Conservation (phyloP, 129 eudicot species). For the Arctium lappa region DNA sequence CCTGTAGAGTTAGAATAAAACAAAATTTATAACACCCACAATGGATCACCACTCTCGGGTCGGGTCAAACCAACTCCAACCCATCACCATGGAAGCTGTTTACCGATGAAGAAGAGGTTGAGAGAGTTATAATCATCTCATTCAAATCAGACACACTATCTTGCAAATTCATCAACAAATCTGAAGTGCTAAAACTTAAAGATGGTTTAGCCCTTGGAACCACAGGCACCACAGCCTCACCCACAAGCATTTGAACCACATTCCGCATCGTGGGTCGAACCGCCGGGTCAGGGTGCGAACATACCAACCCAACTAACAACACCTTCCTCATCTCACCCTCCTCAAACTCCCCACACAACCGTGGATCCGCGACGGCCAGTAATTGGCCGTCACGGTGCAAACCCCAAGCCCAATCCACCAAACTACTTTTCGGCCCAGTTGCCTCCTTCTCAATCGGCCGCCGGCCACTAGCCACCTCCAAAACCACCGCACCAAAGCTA, state of each 20-base stretch:
- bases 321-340: constrained; percentile 71
- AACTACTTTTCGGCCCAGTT: constrained; percentile 37
- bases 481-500: constrained; percentile 86
- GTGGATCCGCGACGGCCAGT: constrained; percentile 46
- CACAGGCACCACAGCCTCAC: constrained; percentile 71
- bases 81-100: constrained; percentile 40
- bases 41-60: neutral
- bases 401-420: constrained; percentile 97
- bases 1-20: constrained; percentile 15
- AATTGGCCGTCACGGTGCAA: constrained; percentile 66
- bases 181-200: constrained; percentile 65
- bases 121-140: constrained; percentile 51
- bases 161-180: constrained; percentile 62
- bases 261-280: constrained; percentile 76
- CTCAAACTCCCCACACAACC: constrained; percentile 59
- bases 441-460: constrained; percentile 72
- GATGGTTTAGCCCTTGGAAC: constrained; percentile 77
- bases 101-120: constrained; percentile 64
- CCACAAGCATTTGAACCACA: constrained; percentile 78
- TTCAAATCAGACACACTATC: constrained; percentile 84
- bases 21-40: constrained; percentile 24
- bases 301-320: constrained; percentile 65
- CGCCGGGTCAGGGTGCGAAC: constrained; percentile 81
- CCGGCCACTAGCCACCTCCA: constrained; percentile 90
- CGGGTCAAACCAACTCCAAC: constrained; percentile 35